Conservation (phyloP, 2,329 filamentous ascomycete species). For the Curvularia spicifera region DNA sequence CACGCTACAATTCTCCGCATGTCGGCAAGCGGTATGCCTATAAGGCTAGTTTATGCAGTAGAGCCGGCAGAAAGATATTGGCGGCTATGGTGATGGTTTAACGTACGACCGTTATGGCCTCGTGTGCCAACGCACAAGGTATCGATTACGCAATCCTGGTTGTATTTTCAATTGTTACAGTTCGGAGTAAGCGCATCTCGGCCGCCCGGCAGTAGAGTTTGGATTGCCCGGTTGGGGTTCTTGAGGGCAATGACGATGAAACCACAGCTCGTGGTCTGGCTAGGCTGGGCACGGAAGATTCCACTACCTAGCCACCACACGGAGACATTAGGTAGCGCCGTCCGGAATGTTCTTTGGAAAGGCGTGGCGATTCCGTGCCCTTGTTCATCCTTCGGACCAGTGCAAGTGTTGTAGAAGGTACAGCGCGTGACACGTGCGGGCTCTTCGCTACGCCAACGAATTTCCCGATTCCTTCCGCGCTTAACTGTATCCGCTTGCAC, state of each 20-base stretch:
- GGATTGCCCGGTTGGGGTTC: neutral
- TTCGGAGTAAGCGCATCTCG: neutral
- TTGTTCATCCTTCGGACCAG: neutral
- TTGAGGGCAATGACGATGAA: neutral
- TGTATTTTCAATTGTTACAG: neutral
- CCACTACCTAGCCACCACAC: neutral
- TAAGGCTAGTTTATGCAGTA: neutral
- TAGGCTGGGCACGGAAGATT: slow-evolving; percentile 2
- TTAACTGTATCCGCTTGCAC: slow-evolving; percentile 10
- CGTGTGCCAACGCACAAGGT: neutral
- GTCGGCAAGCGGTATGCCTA: slow-evolving; percentile 7
- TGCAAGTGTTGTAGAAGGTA: neutral
- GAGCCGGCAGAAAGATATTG: slow-evolving; percentile 3
- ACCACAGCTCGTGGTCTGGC: slow-evolving; percentile 1
- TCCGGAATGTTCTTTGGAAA: neutral
- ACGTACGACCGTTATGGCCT: slow-evolving; percentile 2
- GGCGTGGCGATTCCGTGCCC: neutral
- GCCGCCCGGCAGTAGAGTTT: neutral
- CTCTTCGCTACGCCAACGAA: neutral
- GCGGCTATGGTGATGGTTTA: slow-evolving; percentile 7
- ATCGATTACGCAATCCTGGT: slow-evolving; percentile 4
- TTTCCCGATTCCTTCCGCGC: slow-evolving; percentile 9
- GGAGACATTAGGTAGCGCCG: neutral
- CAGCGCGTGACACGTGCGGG: slow-evolving; percentile 7
- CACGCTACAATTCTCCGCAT: slow-evolving; percentile 17